Percentiles rank a stretch among this genome's conserved stretches.
phyloP scores from a whole-genome alignment of 257 asterid species.

The Solanum pinnatisectum region DNA sequence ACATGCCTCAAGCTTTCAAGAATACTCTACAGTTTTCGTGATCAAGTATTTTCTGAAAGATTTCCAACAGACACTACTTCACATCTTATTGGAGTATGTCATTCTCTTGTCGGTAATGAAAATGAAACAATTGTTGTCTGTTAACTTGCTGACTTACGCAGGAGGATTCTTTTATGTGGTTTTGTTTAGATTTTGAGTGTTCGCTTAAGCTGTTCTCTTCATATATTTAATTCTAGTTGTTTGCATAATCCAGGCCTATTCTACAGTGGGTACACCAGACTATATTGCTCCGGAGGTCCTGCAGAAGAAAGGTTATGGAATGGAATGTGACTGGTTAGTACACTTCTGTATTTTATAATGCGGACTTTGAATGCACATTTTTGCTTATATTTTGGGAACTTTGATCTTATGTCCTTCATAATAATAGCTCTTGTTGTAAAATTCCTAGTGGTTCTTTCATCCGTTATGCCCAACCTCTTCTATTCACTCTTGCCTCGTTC shows the following conservation, averaged over 20 bases:
- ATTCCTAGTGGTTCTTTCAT: background rate
- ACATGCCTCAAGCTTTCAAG: background rate
- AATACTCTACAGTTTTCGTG: background rate
- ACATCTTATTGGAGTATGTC: background rate
- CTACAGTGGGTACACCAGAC: constrained; percentile 25
- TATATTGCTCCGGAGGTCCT: constrained; percentile 23
- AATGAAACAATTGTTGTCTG: background rate
- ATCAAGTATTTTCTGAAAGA: background rate
- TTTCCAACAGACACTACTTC: background rate
- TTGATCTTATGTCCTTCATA: background rate
- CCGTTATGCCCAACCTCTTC: background rate
- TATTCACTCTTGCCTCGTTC: background rate
- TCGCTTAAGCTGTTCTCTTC: background rate
- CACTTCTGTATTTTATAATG: background rate
- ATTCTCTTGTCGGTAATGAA: background rate
- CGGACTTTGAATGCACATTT: background rate
- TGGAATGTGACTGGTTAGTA: constrained; percentile 26
- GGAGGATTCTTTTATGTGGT: background rate
- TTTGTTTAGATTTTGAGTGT: background rate
- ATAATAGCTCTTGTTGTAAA: background rate
- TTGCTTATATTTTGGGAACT: background rate
- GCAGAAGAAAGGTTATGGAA: constrained; percentile 21
- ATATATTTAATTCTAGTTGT: background rate
- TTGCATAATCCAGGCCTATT: constrained; percentile 10
- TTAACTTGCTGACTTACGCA: background rate